Percentiles rank a stretch among this genome's conserved stretches.
Evolutionary conservation across 192 early-diverging fungal species (phyloP).

Genomic region (Dissophora ornata): DNA sequence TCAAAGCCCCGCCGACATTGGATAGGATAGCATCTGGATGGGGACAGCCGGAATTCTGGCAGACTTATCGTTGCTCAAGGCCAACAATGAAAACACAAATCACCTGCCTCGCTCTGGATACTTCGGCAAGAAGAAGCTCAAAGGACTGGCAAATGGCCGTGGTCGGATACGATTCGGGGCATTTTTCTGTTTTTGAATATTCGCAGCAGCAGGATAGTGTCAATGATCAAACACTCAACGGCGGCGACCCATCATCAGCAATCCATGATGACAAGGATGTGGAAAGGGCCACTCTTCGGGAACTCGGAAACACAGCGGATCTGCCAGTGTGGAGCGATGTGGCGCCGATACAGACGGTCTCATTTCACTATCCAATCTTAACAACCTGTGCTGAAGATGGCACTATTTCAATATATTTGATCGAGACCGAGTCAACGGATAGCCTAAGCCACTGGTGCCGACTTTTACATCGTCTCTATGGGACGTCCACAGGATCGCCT

Average conservation of each 20-base stretch:
- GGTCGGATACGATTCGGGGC: constrained; percentile 39
- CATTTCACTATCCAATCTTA: constrained; percentile 31
- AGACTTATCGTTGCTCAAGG: constrained; percentile 13
- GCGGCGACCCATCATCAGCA: too few species aligned
- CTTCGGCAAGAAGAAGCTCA: background rate
- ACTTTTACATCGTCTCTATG: constrained; percentile 36
- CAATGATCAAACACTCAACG: background rate
- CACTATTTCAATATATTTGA: constrained; percentile 34
- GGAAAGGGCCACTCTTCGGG: background rate
- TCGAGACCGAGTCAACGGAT: background rate
- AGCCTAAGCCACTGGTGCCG: constrained; percentile 23
- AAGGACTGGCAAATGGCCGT: constrained; percentile 35
- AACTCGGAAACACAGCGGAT: constrained; percentile 26
- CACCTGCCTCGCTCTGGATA: constrained; percentile 25
- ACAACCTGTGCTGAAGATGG: constrained; percentile 28
- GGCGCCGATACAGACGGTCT: constrained; percentile 19
- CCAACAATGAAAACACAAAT: background rate
- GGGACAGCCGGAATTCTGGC: constrained; percentile 29
- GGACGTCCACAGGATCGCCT: constrained; percentile 17
- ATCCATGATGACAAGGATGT: too few species aligned
- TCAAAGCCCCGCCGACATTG: background rate
- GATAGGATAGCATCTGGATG: background rate
- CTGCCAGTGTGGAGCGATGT: constrained; percentile 24
- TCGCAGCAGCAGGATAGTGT: background rate
- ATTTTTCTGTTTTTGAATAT: constrained; percentile 47